Conservation (phyloP, 2,329 filamentous ascomycete species). For the Fusarium caatingaense region DNA sequence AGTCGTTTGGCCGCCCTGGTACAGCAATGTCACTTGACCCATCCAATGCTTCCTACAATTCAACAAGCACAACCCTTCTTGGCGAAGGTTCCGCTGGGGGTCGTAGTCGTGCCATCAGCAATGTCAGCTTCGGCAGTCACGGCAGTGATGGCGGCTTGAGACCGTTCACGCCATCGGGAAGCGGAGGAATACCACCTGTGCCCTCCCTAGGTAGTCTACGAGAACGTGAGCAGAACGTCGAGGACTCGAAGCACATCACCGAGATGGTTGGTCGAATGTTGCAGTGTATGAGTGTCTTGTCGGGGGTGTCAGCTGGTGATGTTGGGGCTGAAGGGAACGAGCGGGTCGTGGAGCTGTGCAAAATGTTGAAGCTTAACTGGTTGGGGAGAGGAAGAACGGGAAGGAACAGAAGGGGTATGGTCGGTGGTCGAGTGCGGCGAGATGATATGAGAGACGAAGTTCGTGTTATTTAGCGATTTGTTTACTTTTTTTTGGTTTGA, state of each 20-base stretch:
- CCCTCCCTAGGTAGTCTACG: conserved; percentile 56
- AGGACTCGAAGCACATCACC: conserved; percentile 83
- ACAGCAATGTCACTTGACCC: conserved; percentile 82
- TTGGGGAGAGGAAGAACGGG: conserved; percentile 90
- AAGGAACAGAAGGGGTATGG: conserved; percentile 88
- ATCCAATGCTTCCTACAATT: conserved; percentile 81
- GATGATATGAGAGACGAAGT: conserved; percentile 57
- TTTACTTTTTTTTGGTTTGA: not conserved
- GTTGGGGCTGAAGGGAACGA: conserved; percentile 77
- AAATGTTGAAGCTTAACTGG: conserved; percentile 96
- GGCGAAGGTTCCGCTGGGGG: conserved; percentile 69
- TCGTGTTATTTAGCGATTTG: conserved; percentile 48
- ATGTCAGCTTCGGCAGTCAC: conserved; percentile 75
- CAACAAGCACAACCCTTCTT: conserved; percentile 82
- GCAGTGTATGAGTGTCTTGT: conserved; percentile 93
- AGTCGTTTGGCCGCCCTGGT: conserved; percentile 69
- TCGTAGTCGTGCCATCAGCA: conserved; percentile 85
- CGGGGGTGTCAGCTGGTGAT: conserved; percentile 62
- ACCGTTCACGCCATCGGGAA: conserved; percentile 62
- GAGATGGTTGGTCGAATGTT: conserved; percentile 96
- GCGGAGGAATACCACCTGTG: conserved; percentile 33
- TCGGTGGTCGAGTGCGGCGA: conserved; percentile 72
- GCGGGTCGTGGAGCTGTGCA: conserved; percentile 84
- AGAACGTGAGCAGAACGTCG: conserved; percentile 70
- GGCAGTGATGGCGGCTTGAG: conserved; percentile 59